Evolutionary conservation across 768 basidiomycete species (phyloP), one percentile per base, ranked within the genome.

Genomic region (Naganishia friedmannii): DNA sequence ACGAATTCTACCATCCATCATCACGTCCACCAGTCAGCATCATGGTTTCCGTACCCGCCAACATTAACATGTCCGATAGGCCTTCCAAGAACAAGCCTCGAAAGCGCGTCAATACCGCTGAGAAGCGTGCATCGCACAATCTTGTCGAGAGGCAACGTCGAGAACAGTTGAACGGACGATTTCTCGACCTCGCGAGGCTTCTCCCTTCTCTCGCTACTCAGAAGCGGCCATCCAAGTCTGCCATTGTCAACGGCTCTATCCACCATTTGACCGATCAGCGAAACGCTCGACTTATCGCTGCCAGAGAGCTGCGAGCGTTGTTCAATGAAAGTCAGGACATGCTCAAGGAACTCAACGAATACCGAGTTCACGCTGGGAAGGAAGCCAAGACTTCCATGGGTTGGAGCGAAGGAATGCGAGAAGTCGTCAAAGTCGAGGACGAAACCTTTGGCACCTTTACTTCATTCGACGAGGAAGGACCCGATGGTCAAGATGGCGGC

Each of bases 161-260:
- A 60, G 95, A 98, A 84, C 93, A 90, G 54, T 84, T 98, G 65
- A 99, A 97, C 79, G 87, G 90, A 66, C 86, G 93, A 70, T 98
- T 98, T 84, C 83, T 96, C 75, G 91, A 93, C 76, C 90, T 97
- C 58, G 95, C 95, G 70, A 87, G 88, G 8, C 86, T 96, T 46
- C 88, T 98, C 23, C 92, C 95, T 60, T 91, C 93, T 78, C 88
- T 96, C 68, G 90, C 90, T 13, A 87, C 91, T 77, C 90, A 93
- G 80, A 89, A 93, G 73, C 88, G 95, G 34, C 96, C 96, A 0
- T 93, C 91, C 79, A 99, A 99, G 83, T 91, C 91, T 4, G 90
- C 91, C 71, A 97, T 98, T 81, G 94, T 99, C 82, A 96, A 96
- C 82, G 92, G 90, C 39, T 91, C 90, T 54, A 96, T 97, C 79